Evolutionary conservation across 805 yeast species (phyloP).

Genomic region (Metschnikowia anglica): DNA sequence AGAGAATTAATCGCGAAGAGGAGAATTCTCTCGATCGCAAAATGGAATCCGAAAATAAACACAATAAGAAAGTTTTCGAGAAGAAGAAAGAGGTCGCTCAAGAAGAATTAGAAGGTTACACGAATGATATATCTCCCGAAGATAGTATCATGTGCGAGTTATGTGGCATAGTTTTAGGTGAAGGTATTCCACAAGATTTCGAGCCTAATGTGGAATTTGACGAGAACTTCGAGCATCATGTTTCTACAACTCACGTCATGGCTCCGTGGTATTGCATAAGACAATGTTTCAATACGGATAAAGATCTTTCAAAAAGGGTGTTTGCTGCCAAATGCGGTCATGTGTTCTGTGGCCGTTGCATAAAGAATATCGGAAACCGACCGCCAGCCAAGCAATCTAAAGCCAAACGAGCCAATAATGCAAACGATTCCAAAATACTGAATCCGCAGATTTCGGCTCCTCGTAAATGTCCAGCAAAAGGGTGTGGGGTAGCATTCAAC

Average conservation of each 20-base stretch:
- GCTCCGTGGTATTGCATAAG: slow-evolving; percentile 67
- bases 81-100: slow-evolving; percentile 30
- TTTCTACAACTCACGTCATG: slow-evolving; percentile 30
- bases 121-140: slow-evolving; percentile 27
- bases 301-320: slow-evolving; percentile 61
- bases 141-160: slow-evolving; percentile 46
- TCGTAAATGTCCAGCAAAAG: slow-evolving; percentile 52
- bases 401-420: too few relatives aligned
- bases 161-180: slow-evolving; percentile 73
- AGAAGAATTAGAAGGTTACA: slow-evolving; percentile 29
- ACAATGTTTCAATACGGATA: slow-evolving; percentile 53
- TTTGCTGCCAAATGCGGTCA: slow-evolving; percentile 77
- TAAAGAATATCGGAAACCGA: slow-evolving; percentile 56
- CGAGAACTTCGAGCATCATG: slow-evolving; percentile 27
- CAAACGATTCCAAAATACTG: slow-evolving; percentile 23
- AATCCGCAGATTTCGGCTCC: slow-evolving; percentile 53
- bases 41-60: slow-evolving; percentile 30
- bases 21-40: slow-evolving; percentile 36
- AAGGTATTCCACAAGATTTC: slow-evolving; percentile 62
- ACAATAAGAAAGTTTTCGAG: slow-evolving; percentile 29
- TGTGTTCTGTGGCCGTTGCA: slow-evolving; percentile 83
- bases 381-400: slow-evolving; percentile 27
- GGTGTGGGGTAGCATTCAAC: slow-evolving; percentile 46
- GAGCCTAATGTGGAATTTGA: slow-evolving; percentile 34
- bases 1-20: slow-evolving; percentile 41